Base-by-base conservation (phyloP, 257 asterid species). In the Penstemon eatonii region DNA sequence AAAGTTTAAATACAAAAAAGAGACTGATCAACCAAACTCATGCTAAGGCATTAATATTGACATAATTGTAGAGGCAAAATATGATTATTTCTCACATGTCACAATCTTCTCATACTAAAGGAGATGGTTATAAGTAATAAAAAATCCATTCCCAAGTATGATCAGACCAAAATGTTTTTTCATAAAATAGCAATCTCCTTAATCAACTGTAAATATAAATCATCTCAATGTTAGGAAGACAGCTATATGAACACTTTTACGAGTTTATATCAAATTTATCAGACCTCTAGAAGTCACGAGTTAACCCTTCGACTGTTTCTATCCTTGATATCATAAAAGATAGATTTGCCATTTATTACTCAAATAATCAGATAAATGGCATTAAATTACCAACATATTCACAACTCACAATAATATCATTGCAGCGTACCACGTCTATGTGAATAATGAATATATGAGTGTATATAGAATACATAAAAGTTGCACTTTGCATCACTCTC, bases 271-370 rank as follows among this genome's bases (percentile, higher is more conserved):
- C 52, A 49, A 33, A 58, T 13, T 69, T 13, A 39, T 40, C 7
- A 19, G 50, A 11, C 36, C 60, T 19, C 56, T 12, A 39, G 33
- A 25, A 25, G 2, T 25, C 33, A 25, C 33, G 2, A 25, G 33
- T 25, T 25, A 25, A 25, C 2, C 33, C 33, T 25, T 1, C 2
- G 2, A 25, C 33, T 25, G 33, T 25, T 25, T 25, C 33, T 25
- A 25, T 25, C 33, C 33, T 61, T 63, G 45, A 12, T 43, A 49
- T 60, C 63, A 51, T 43, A 55, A 51, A 51, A 50, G 4, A 51
- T 25, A 9, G 6, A 1, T 13, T 13, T 53, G 52, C 25, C 18
- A 43, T 25, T 42, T 25, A 40, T 36, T n/a, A 49, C 11, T 66
- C 18, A 12, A 53, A 15, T 42, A 52, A 60, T 43, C 44, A 51